These are phyloP conservation scores for Cyclotella distinguenda DNA, from an alignment of 108 stramenopile genomes.

Conservation along the genomic window DNA sequence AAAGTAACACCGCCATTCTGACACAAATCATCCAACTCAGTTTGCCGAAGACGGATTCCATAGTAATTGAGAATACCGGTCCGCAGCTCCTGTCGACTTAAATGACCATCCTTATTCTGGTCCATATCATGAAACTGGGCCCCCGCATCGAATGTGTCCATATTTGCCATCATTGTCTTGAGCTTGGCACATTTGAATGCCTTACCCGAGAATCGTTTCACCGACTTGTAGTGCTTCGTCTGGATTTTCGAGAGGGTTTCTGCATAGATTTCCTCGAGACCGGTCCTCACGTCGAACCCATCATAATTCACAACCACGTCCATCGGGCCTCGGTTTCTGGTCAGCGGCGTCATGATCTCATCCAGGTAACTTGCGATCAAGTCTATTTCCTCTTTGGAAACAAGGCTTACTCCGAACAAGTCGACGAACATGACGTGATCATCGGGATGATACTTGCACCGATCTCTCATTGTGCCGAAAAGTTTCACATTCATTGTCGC, in stretches of 20 bases:
- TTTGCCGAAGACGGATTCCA: constrained; percentile 41
- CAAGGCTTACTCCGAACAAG: constrained; percentile 60
- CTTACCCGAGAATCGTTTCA: constrained; percentile 55
- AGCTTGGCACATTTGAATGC: constrained; percentile 61
- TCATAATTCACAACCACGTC: constrained; percentile 65
- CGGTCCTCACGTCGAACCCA: constrained; percentile 51
- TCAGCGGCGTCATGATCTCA: constrained; percentile 40
- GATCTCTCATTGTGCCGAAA: constrained; percentile 56
- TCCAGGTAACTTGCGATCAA: constrained; percentile 50
- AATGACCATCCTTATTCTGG: constrained; percentile 27
- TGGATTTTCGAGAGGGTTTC: constrained; percentile 21
- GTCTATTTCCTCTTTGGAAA: constrained; percentile 51
- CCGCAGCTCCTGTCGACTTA: constrained; percentile 54
- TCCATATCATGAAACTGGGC: constrained; percentile 51
- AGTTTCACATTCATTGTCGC: constrained; percentile 62
- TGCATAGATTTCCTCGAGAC: constrained; percentile 49
- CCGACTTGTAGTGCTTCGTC: constrained; percentile 47
- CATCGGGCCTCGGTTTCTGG: constrained; percentile 40
- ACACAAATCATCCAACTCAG: constrained; percentile 30
- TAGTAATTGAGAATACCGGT: constrained; percentile 45
- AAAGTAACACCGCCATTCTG: constrained; percentile 18
- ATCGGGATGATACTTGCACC: constrained; percentile 48
- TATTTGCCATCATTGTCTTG: constrained; percentile 24
- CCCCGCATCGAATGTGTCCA: constrained; percentile 50
- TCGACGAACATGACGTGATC: constrained; percentile 64